phyloP scores from a whole-genome alignment of 2,329 filamentous ascomycete species.

The Hyphodiscus sp. region DNA sequence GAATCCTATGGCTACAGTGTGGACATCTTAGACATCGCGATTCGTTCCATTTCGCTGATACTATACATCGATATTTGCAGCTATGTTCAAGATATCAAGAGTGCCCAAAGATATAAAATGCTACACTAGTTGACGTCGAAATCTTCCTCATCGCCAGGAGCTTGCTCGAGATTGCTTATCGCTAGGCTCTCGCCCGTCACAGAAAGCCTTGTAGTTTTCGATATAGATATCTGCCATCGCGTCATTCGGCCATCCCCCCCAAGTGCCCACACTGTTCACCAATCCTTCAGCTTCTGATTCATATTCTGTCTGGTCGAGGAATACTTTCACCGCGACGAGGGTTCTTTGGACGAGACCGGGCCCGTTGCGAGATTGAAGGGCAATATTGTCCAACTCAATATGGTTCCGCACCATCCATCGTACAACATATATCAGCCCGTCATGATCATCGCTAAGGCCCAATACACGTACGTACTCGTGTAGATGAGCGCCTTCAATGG shows the following conservation, averaged over 20 bases:
- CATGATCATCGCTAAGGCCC: conserved; percentile 52
- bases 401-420: conserved; percentile 52
- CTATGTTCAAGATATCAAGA: background rate
- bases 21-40: too few relatives aligned
- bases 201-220: background rate
- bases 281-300: conserved; percentile 15
- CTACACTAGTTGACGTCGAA: background rate
- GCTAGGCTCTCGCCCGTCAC: too few relatives aligned
- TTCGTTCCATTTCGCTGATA: too few relatives aligned
- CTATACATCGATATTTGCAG: conserved; percentile 29
- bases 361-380: conserved; percentile 15
- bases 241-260: conserved; percentile 27
- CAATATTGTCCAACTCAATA: conserved; percentile 22
- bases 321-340: conserved; percentile 21
- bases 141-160: too few relatives aligned
- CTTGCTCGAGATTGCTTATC: too few relatives aligned
- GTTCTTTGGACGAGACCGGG: conserved; percentile 11
- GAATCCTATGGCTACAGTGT: background rate
- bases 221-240: conserved; percentile 15
- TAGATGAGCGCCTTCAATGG: conserved; percentile 40
- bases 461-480: conserved; percentile 59
- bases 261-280: conserved; percentile 18
- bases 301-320: conserved; percentile 9
- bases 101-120: too few relatives aligned
- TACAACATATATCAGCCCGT: conserved; percentile 50